phyloP scores from a whole-genome alignment of 1,284 basidiomycete genomes.

The Sutorius eximius region DNA sequence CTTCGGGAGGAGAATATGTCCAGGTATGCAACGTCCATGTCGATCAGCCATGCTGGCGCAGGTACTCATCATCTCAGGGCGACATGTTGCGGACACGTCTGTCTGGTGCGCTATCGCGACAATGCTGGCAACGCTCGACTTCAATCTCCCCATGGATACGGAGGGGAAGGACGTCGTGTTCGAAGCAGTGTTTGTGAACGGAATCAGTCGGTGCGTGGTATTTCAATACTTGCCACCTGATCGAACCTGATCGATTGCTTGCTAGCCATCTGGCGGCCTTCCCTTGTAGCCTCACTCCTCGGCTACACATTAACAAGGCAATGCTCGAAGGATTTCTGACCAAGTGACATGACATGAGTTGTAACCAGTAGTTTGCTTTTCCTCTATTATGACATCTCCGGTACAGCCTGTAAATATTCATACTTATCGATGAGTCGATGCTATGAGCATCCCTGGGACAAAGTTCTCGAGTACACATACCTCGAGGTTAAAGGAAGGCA shows the following conservation, averaged over 20 bases:
- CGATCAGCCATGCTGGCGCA: too few relatives aligned
- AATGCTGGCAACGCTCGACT: slow-evolving; percentile 28
- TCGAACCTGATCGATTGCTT: neutral
- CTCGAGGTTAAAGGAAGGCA: too few relatives aligned
- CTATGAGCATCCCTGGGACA: too few relatives aligned
- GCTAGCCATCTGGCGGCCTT: slow-evolving; percentile 14
- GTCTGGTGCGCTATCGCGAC: slow-evolving; percentile 23
- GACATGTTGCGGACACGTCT: slow-evolving; percentile 16
- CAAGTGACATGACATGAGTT: neutral
- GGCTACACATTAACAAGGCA: slow-evolving; percentile 10
- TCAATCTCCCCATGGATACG: slow-evolving; percentile 16
- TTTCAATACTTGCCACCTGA: neutral
- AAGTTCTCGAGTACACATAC: too few relatives aligned
- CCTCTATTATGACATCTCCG: too few relatives aligned
- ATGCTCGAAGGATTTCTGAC: slow-evolving; percentile 5
- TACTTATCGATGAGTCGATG: too few relatives aligned
- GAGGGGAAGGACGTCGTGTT: slow-evolving; percentile 20
- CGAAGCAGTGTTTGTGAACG: slow-evolving; percentile 9
- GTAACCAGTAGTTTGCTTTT: too few relatives aligned
- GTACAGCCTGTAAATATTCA: too few relatives aligned
- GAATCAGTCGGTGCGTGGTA: slow-evolving; percentile 12
- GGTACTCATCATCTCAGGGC: slow-evolving; percentile 8
- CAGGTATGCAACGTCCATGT: slow-evolving; percentile 12
- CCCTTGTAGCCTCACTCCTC: slow-evolving; percentile 14
- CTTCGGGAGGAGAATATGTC: slow-evolving; percentile 27